Percentiles rank a stretch among this genome's conserved stretches.
phyloP scores from a whole-genome alignment of 768 basidiomycete genomes.

The Serendipita sp. region DNA sequence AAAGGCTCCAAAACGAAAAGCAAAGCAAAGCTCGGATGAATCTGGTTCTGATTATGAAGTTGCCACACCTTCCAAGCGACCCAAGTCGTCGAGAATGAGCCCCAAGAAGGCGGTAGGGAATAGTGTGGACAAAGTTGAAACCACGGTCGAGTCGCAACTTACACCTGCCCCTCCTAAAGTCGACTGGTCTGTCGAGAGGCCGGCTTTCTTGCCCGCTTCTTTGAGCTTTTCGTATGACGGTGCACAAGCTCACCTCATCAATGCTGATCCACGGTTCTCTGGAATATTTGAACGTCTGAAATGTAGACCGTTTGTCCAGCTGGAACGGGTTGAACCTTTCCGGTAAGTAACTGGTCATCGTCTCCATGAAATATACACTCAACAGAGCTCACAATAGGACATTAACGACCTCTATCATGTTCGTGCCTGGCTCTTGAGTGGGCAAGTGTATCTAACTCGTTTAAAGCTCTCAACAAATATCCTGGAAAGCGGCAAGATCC shows the following conservation, averaged over 20 bases:
- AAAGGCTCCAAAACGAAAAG: background rate
- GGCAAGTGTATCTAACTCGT: background rate
- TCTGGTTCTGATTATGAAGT: constrained; percentile 2
- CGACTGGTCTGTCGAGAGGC: constrained; percentile 7
- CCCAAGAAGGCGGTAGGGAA: background rate
- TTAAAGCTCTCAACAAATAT: constrained; percentile 60
- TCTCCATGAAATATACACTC: too few species aligned
- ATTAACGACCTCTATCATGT: constrained; percentile 58
- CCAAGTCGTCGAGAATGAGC: background rate
- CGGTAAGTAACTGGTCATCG: constrained; percentile 26
- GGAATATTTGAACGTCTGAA: constrained; percentile 45
- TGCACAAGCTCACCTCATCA: constrained; percentile 55
- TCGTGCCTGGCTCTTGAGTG: constrained; percentile 16
- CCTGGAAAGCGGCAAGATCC: constrained; percentile 72
- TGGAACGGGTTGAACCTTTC: constrained; percentile 71
- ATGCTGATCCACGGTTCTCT: constrained; percentile 52
- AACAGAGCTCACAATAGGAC: constrained; percentile 27
- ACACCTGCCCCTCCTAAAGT: background rate
- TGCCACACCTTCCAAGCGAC: constrained; percentile 1
- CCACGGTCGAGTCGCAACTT: background rate
- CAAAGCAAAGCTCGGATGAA: background rate
- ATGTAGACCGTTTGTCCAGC: constrained; percentile 63
- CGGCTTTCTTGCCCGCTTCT: constrained; percentile 43
- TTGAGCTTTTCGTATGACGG: constrained; percentile 64
- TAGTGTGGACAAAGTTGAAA: background rate